Evolutionary conservation across 176 grass and related monocot genomes (phyloP).

Genomic region (Zea luxurians): DNA sequence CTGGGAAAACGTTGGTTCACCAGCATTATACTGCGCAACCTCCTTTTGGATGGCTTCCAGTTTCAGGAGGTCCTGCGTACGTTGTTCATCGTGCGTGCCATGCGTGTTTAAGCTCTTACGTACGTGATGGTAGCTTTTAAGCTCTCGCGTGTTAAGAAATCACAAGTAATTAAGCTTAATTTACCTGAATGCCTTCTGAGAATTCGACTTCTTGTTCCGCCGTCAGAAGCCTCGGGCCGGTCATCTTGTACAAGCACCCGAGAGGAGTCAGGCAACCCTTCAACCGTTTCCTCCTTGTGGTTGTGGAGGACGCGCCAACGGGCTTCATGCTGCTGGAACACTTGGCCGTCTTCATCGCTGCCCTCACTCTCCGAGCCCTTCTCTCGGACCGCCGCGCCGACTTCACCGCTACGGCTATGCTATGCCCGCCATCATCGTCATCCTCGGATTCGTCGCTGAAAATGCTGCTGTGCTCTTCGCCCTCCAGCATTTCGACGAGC

Average conservation of each 20-base stretch:
- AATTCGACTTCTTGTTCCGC: slow-evolving; percentile 67
- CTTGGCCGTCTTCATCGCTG: slow-evolving; percentile 46
- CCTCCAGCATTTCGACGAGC: slow-evolving; percentile 22
- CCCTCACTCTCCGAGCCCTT: slow-evolving; percentile 66
- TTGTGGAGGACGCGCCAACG: slow-evolving; percentile 34
- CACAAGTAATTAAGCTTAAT: not conserved
- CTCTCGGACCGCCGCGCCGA: slow-evolving; percentile 67
- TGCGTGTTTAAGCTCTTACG: slow-evolving; percentile 16
- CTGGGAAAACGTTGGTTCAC: slow-evolving; percentile 65
- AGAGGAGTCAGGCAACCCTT: slow-evolving; percentile 59
- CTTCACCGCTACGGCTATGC: slow-evolving; percentile 51
- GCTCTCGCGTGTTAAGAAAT: no score
- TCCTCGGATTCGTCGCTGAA: slow-evolving; percentile 44
- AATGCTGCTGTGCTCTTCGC: slow-evolving; percentile 38
- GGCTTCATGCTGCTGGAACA: slow-evolving; percentile 33
- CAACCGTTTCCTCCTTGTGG: slow-evolving; percentile 56
- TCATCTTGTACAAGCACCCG: slow-evolving; percentile 53
- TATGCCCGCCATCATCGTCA: slow-evolving; percentile 22
- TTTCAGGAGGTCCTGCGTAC: slow-evolving; percentile 74
- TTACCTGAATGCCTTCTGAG: slow-evolving; percentile 86
- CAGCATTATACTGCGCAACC: slow-evolving; percentile 42
- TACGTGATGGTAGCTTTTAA: not conserved
- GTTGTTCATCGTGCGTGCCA: slow-evolving; percentile 33
- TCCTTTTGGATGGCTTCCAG: slow-evolving; percentile 55
- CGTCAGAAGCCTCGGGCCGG: slow-evolving; percentile 56